These are phyloP conservation scores for Pseudogymnoascus sp. DNA, from an alignment of 2,329 filamentous ascomycete species.

Conservation along the genomic window DNA sequence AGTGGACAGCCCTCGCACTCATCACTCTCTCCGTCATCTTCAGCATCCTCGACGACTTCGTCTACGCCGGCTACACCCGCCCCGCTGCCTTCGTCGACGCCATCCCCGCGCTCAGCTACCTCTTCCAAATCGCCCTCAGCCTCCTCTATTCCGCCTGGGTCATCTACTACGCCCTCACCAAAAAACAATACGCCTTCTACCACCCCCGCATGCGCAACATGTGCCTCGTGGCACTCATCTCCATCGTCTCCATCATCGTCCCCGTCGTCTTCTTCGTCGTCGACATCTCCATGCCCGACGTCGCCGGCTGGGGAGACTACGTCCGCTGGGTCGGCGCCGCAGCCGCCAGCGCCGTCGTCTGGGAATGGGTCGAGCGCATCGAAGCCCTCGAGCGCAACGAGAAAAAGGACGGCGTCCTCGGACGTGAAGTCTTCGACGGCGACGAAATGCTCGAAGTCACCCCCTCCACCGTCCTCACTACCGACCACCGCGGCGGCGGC, in stretches of 20 bases:
- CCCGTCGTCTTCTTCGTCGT: conserved; percentile 68
- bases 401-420: conserved; percentile 62
- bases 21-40: conserved; percentile 89
- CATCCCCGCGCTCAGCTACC: conserved; percentile 69
- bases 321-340: conserved; percentile 69
- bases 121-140: conserved; percentile 62
- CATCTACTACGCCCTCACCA: conserved; percentile 63
- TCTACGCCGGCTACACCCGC: conserved; percentile 47
- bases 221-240: conserved; percentile 55
- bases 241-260: conserved; percentile 55
- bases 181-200: conserved; percentile 62
- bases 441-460: conserved; percentile 64
- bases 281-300: conserved; percentile 60
- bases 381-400: conserved; percentile 65
- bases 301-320: conserved; percentile 68
- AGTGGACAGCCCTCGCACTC: conserved; percentile 93
- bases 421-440: conserved; percentile 62
- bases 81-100: conserved; percentile 78
- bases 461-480: conserved; percentile 45
- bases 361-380: conserved; percentile 73
- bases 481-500: conserved; percentile 34
- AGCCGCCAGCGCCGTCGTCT: conserved; percentile 68
- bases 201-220: conserved; percentile 66
- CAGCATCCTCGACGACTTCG: conserved; percentile 82
- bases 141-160: conserved; percentile 67